phyloP scores from a whole-genome alignment of 1,284 basidiomycete genomes.

The Xerocomus nothofagi region DNA sequence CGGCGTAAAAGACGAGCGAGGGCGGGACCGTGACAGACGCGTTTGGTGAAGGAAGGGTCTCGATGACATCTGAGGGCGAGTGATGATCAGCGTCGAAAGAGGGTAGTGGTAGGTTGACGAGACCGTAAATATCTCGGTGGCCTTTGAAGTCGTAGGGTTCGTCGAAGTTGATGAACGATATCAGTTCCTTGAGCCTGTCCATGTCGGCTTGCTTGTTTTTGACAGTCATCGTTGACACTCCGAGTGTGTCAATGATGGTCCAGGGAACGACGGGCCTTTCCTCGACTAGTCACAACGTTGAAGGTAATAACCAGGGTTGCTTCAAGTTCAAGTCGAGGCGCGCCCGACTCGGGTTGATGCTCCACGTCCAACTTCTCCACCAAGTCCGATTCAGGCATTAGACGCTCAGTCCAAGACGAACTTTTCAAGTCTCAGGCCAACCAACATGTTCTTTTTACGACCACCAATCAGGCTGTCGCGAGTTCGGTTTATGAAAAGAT shows the following conservation, averaged over 20 bases:
- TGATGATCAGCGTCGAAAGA: slow-evolving; percentile 3
- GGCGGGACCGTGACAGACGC: slow-evolving; percentile 25
- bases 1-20: slow-evolving; percentile 38
- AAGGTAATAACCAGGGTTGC: too few relatives aligned
- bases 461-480: background rate
- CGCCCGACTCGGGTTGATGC: too few relatives aligned
- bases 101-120: background rate
- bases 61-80: slow-evolving; percentile 14
- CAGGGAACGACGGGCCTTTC: background rate
- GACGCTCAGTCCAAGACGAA: too few relatives aligned
- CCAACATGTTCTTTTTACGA: too few relatives aligned
- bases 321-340: too few relatives aligned
- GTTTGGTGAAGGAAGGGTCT: background rate
- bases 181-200: slow-evolving; percentile 16
- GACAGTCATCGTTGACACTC: background rate
- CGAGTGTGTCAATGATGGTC: too few relatives aligned
- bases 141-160: slow-evolving; percentile 11
- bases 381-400: too few relatives aligned
- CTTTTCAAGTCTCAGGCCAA: too few relatives aligned
- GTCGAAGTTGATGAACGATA: slow-evolving; percentile 17
- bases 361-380: too few relatives aligned
- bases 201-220: too few relatives aligned
- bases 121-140: slow-evolving; percentile 25
- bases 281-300: too few relatives aligned
- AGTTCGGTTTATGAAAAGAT: background rate